phyloP scores from a whole-genome alignment of 805 yeast genomes.

The Starmerella ratchasimensis region DNA sequence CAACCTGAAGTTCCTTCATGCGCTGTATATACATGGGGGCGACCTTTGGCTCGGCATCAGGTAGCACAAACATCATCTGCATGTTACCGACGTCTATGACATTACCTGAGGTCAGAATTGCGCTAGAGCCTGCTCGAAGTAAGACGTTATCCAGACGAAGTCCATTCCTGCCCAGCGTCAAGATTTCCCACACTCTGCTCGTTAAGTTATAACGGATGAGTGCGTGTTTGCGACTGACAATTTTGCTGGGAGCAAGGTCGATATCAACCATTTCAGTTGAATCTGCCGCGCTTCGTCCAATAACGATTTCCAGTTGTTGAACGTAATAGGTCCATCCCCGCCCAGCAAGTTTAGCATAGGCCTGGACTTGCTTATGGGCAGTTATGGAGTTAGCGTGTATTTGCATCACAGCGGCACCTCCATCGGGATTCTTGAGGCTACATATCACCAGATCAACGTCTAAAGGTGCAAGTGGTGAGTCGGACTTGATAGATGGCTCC shows the following conservation, averaged over 20 bases:
- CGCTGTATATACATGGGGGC: slow-evolving; percentile 24
- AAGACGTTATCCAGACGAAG: slow-evolving; percentile 70
- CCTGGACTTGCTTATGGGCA: slow-evolving; percentile 67
- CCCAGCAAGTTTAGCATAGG: slow-evolving; percentile 94
- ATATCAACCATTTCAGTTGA: slow-evolving; percentile 39
- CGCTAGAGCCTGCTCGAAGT: slow-evolving; percentile 30
- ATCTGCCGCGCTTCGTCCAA: slow-evolving; percentile 67
- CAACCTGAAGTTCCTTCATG: neutral
- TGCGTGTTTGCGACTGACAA: slow-evolving; percentile 89
- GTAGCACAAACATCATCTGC: slow-evolving; percentile 96
- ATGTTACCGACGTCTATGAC: slow-evolving; percentile 91
- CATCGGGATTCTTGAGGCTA: slow-evolving; percentile 48
- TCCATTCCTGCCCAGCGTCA: slow-evolving; percentile 81
- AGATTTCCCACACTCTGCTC: slow-evolving; percentile 72
- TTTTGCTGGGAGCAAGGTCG: slow-evolving; percentile 93
- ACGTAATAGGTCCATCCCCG: slow-evolving; percentile 88
- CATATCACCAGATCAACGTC: slow-evolving; percentile 39
- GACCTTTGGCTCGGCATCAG: slow-evolving; percentile 69
- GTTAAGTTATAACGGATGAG: slow-evolving; percentile 61
- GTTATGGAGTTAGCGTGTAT: slow-evolving; percentile 63
- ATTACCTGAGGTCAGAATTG: slow-evolving; percentile 64
- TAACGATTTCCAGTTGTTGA: slow-evolving; percentile 54
- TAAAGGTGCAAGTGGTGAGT: neutral
- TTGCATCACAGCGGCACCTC: slow-evolving; percentile 63
- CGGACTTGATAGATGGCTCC: neutral